phyloP scores from a whole-genome alignment of 169 alveolate species.

The Toxoplasma gondii region DNA sequence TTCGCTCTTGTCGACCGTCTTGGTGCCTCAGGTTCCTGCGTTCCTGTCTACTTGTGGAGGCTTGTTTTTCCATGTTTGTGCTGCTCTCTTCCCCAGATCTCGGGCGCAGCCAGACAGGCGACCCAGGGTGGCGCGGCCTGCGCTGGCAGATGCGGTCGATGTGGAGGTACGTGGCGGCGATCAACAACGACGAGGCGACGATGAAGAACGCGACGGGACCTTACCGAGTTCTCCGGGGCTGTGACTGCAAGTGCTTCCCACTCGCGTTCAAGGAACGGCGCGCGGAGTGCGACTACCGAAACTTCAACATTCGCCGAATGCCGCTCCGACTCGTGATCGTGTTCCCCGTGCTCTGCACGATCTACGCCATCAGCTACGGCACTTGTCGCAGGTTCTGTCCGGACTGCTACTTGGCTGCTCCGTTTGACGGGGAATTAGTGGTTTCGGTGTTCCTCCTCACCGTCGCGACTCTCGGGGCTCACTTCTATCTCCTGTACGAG shows the following conservation, averaged over 20 bases:
- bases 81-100: neutral
- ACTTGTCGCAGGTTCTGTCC: slow-evolving; percentile 7
- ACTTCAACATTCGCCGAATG: slow-evolving; percentile 15
- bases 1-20: too few relatives aligned
- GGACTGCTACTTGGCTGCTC: neutral
- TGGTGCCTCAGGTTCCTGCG: too few relatives aligned
- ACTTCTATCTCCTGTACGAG: neutral
- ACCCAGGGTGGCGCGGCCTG: slow-evolving; percentile 3
- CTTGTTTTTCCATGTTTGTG: too few relatives aligned
- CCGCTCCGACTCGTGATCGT: slow-evolving; percentile 23
- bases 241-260: neutral
- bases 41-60: neutral
- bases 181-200: slow-evolving; percentile 29
- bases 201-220: slow-evolving; percentile 3
- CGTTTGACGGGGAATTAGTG: neutral
- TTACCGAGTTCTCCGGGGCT: neutral
- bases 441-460: neutral
- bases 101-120: slow-evolving; percentile 9
- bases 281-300: neutral
- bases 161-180: neutral
- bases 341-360: neutral
- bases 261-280: slow-evolving; percentile 13
- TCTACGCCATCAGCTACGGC: slow-evolving; percentile 15
- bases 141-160: neutral
- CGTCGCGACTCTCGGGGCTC: slow-evolving; percentile 1